Evolutionary conservation across 257 asterid genomes (phyloP), one percentile per base, ranked within the genome.

Genomic region (Solanum phureja): DNA sequence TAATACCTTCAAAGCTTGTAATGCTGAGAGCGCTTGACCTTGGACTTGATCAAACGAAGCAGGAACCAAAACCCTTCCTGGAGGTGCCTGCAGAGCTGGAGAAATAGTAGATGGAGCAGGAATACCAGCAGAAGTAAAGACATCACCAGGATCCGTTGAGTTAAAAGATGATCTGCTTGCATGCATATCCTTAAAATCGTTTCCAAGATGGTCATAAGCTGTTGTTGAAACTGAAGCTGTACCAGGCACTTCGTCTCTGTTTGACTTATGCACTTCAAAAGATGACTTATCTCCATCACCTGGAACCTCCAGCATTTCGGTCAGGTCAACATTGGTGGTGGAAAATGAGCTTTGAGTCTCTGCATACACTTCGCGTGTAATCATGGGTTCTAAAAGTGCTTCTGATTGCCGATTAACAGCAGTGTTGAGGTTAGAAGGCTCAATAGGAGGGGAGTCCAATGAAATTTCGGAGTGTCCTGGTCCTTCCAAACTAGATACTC

Each of bases 91-190:
- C 89, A 94, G 92, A 91, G 98, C 93, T 89, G 94, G 93, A 91
- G 98, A 94, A 89, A 94, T 95, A 88, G 90, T 81, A 89, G 98
- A 93, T 76, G 99, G 99, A 91, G 99, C 99, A 89, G 99, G 99
- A 91, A 95, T 93, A 90, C 98, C 98, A 87, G 95, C 98, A 81
- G 96, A 92, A 87, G 95, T 89, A 92, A 94, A 95, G 87, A 86
- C 83, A 58, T 83, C 90, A 86, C 90, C 98, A 91, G 93, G 92
- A 91, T 83, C 91, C 31, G 86, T 87, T 86, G 92, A 91, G 90
- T 89, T 93, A 73, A 91, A 85, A 86, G 58, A 85, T 86, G 95
- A 77, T 92, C 87, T 88, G 90, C 86, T 87, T 89, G 87, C 91
- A 87, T 83, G 52, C 84, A 75, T 85, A 90, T 91, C 92, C 87